Evolutionary conservation across 805 yeast species (phyloP), one percentile per base, ranked within the genome.

Genomic region (Candida bentonensis): DNA sequence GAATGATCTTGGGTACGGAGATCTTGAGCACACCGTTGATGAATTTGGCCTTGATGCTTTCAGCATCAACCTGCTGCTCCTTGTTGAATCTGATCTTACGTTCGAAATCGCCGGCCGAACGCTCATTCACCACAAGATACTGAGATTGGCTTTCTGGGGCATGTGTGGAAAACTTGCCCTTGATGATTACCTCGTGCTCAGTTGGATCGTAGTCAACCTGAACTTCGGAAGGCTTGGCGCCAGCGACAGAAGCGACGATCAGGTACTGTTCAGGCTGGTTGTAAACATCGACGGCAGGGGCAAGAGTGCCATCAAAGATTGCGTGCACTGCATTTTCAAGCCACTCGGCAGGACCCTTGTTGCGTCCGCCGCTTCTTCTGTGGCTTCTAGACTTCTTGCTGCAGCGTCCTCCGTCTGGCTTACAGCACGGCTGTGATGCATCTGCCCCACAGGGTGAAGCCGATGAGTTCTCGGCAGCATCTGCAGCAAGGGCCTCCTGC

Each of bases 151-250:
- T 39, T 13, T 40, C 40, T 2, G 36, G 11, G 36, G 36, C 17
- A 15, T 30, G 36, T 9, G 36, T 11, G 17, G 36, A 30, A 63
- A 65, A 26, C 7, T 9, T 15, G 20, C 82, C 82, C 47, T 69
- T 72, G 28, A 77, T 61, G 15, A 72, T 63, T 47, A 77, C 51
- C 48, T 75, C 79, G 50, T 70, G 69, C 11, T 73, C 66, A 1
- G 77, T 64, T 28, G 81, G 78, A 52, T 77, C 82, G 58, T 66
- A 76, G 52, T 77, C 78, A 36, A 77, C 67, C 42, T 70, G 72
- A 49, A 77, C 68, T 15, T 72, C 67, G 34, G 68, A 67, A 21
- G 73, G 69, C 25, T 66, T 63, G 2, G 78, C 78, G 41, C 82
- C 82, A n/a, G 82, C 76, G 22, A 77, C 55, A 3, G 79, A 71